Evolutionary conservation across 139 green algal genomes (phyloP), one percentile per base, ranked within the genome.

Genomic region (Spirogloea muscicola): DNA sequence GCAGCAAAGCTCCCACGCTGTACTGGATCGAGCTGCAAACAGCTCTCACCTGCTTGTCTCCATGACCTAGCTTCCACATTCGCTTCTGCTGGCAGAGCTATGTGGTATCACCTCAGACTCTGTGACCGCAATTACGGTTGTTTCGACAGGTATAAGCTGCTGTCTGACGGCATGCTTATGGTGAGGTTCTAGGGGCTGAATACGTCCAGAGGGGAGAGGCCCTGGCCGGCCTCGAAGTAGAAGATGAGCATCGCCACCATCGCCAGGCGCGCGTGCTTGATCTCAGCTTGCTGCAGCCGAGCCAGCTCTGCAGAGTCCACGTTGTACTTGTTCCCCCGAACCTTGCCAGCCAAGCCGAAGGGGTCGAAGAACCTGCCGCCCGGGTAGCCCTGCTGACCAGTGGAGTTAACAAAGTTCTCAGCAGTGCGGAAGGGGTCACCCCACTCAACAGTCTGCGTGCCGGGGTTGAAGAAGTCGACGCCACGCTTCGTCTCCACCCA

Each of bases 401-500:
- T 76, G 68, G 16, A 18, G 38, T 76, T 76, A 5, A 36, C 68
- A 72, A 76, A 76, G 68, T 76, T 76, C 68, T 76, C 68, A 75
- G 68, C 68, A 76, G 68, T 76, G 29, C 33, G 31, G n/a, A 18
- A 51, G 43, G 4, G 3, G 36, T 34, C 38, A 42, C 52, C 74
- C 77, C 74, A 79, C 74, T 67, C 39, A 29, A 81, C 36, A 36
- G 74, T 18, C 74, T 81, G 60, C 18, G 46, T 75, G 34, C 68
- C 55, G 31, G 68, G 68, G 29, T 76, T 76, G 58, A 81, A 82
- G 64, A 86, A 85, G 58, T 76, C 68, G 42, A 72, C 68, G 4
- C 68, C 31, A 10, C 88, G 82, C 86, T 90, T 92, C 46, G 69
- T 80, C 86, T 93, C 88, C 68, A 82, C 87, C 77, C 87, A 86